Evolutionary conservation across 1,284 basidiomycete species (phyloP).

Genomic region (Psilocybe mexicana): DNA sequence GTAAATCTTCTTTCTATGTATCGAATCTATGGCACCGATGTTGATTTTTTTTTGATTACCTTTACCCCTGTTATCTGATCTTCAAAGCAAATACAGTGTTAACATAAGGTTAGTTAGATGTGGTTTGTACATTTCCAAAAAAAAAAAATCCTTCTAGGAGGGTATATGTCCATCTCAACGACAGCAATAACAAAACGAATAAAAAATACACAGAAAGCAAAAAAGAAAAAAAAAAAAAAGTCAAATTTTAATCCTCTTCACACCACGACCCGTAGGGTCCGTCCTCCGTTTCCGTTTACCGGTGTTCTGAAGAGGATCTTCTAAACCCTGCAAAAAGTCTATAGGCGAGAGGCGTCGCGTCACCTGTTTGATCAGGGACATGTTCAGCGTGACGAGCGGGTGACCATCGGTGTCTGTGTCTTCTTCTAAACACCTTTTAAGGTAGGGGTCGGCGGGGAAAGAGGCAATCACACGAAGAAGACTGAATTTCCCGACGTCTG

Average conservation of each 20-base stretch:
- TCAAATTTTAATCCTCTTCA: conserved; percentile 29
- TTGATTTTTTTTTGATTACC: neutral
- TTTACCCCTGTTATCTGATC: too few relatives aligned
- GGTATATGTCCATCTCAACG: neutral
- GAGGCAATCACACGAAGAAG: conserved; percentile 38
- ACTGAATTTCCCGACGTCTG: conserved; percentile 36
- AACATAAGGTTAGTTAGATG: too few relatives aligned
- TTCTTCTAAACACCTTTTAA: conserved; percentile 35
- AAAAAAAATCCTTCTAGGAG: neutral
- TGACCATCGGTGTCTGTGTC: conserved; percentile 36
- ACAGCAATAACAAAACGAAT: neutral
- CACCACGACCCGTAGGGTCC: conserved; percentile 1
- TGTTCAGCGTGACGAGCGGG: conserved; percentile 39
- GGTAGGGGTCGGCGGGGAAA: conserved; percentile 37
- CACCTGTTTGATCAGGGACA: conserved; percentile 36
- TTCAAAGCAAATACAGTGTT: too few relatives aligned
- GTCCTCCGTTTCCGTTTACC: conserved; percentile 23
- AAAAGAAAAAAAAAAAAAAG: neutral
- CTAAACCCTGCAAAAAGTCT: conserved; percentile 32
- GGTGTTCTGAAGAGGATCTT: conserved; percentile 21
- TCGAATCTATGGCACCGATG: neutral
- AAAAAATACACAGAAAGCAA: neutral
- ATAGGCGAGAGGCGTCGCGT: conserved; percentile 34
- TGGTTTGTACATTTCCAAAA: neutral
- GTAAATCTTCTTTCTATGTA: neutral